Evolutionary conservation across 768 basidiomycete species (phyloP).

Genomic region (Peribolospora kevripleyi): DNA sequence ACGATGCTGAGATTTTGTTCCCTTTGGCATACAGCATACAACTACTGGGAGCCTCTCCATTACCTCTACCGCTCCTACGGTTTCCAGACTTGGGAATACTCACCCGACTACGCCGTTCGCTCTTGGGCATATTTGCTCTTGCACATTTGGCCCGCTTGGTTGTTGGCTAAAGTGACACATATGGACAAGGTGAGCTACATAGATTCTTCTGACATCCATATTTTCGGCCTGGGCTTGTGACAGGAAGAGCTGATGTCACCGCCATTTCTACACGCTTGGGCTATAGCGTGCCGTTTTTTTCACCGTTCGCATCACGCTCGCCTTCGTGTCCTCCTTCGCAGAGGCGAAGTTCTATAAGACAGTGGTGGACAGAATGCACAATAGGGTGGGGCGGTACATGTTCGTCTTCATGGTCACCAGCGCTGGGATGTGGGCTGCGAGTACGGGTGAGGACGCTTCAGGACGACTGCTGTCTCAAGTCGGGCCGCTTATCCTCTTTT

Average conservation of each 20-base stretch:
- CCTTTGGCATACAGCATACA: conserved; percentile 46
- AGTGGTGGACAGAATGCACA: conserved; percentile 57
- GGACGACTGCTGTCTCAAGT: not conserved
- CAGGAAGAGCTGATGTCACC: not conserved
- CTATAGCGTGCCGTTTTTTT: conserved; percentile 67
- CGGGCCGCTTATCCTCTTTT: not conserved
- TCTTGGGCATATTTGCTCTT: conserved; percentile 83
- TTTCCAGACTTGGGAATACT: conserved; percentile 96
- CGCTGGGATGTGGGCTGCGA: conserved; percentile 86
- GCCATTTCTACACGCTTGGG: conserved; percentile 4
- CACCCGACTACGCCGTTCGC: conserved; percentile 69
- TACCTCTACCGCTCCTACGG: conserved; percentile 62
- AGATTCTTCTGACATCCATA: not conserved
- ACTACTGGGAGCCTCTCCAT: conserved; percentile 97
- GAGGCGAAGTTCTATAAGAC: conserved; percentile 65
- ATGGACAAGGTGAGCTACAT: conserved; percentile 41
- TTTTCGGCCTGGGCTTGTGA: not conserved
- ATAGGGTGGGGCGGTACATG: conserved; percentile 75
- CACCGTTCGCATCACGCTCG: conserved; percentile 55
- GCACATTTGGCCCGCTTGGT: conserved; percentile 41
- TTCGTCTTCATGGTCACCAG: conserved; percentile 64
- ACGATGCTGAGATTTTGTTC: not conserved
- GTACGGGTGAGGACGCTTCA: conserved; percentile 34
- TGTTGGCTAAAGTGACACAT: conserved; percentile 29
- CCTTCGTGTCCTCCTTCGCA: conserved; percentile 41